Conservation (phyloP, 1,284 basidiomycete species). For the Trametes sp. region DNA sequence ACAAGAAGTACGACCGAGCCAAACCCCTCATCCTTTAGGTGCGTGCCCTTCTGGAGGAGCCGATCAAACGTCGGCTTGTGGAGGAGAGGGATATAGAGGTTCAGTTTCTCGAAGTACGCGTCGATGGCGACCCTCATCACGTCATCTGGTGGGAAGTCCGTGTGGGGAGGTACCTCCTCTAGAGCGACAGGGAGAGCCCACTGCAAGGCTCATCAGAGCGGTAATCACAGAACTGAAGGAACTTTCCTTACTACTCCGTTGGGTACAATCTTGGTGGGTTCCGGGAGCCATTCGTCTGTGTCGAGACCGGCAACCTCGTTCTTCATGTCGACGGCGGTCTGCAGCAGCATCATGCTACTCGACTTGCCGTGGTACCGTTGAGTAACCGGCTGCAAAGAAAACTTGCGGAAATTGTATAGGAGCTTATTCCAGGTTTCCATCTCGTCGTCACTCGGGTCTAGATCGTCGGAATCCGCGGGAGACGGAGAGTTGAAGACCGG, state of each 20-base stretch:
- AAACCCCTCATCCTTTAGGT: constrained; percentile 68
- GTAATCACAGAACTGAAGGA: neutral
- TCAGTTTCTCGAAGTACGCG: constrained; percentile 71
- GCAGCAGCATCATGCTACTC: constrained; percentile 57
- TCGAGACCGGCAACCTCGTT: constrained; percentile 45
- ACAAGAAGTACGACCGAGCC: constrained; percentile 75
- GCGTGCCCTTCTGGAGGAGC: constrained; percentile 59
- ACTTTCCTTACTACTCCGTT: neutral
- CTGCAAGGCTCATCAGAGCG: constrained; percentile 15
- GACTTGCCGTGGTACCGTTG: constrained; percentile 45
- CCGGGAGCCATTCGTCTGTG: constrained; percentile 4
- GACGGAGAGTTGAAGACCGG: constrained; percentile 21
- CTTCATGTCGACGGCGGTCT: constrained; percentile 57
- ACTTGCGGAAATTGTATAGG: constrained; percentile 5
- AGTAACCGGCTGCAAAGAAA: neutral
- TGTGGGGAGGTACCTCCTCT: constrained; percentile 36
- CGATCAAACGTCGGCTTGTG: constrained; percentile 79
- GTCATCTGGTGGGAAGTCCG: constrained; percentile 65
- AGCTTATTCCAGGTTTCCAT: constrained; percentile 15
- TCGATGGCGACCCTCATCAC: constrained; percentile 68
- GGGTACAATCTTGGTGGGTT: neutral
- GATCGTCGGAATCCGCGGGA: constrained; percentile 4
- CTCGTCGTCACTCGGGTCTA: constrained; percentile 19
- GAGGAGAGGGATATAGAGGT: constrained; percentile 73
- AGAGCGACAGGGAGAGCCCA: constrained; percentile 40